Percentiles rank a stretch among this genome's conserved stretches.
phyloP scores from a whole-genome alignment of 495 filamentous ascomycete genomes.

The Trichocladium antarcticum region DNA sequence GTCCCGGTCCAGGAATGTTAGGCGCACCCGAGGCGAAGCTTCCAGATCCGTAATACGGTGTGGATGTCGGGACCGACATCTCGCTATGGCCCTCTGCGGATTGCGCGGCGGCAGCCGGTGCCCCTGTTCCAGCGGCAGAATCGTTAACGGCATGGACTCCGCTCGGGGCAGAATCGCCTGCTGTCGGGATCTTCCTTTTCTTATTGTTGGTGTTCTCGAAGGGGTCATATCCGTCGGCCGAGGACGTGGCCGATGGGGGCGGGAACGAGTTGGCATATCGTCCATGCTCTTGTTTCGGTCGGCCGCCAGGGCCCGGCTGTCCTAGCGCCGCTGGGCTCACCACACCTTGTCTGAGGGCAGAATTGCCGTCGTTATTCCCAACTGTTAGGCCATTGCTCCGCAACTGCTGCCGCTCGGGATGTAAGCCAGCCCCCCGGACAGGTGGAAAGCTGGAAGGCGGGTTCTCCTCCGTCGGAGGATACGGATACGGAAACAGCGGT shows the following conservation, averaged over 20 bases:
- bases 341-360: constrained; percentile 7
- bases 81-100: constrained; percentile 25
- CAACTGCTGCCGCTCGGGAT: constrained; percentile 19
- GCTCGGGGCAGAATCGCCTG: constrained; percentile 48
- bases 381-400: constrained; percentile 23
- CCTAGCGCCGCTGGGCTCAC: constrained; percentile 20
- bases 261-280: constrained; percentile 37
- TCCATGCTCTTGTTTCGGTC: constrained; percentile 20
- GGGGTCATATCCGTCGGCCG: constrained; percentile 84
- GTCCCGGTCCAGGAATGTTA: constrained; percentile 64
- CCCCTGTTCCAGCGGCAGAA: constrained; percentile 24
- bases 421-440: constrained; percentile 16
- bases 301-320: constrained; percentile 17
- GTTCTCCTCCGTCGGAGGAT: constrained; percentile 36
- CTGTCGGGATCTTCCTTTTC: constrained; percentile 92
- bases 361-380: constrained; percentile 32
- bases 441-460: constrained; percentile 8
- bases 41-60: constrained; percentile 28
- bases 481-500: constrained; percentile 67
- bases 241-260: constrained; percentile 41
- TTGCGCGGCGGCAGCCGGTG: constrained; percentile 18
- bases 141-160: constrained; percentile 44
- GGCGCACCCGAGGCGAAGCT: constrained; percentile 39
- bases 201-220: constrained; percentile 99
- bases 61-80: constrained; percentile 27